phyloP scores from a whole-genome alignment of 1,139 yeast species.

The Blastobotrys aristatus region DNA sequence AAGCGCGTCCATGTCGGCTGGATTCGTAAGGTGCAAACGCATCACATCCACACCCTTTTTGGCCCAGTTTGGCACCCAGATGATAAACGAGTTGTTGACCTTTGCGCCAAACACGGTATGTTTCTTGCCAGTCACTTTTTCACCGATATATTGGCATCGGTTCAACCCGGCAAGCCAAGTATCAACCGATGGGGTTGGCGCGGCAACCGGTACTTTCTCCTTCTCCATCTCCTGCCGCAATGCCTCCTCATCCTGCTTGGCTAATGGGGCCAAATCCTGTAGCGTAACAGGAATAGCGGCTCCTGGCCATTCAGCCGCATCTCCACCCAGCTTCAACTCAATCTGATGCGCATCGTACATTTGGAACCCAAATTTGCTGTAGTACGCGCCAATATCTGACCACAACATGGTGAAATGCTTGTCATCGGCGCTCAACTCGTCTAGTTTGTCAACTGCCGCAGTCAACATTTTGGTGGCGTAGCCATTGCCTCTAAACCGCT shows the following conservation, averaged over 20 bases:
- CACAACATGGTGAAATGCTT: conserved; percentile 47
- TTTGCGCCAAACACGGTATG: conserved; percentile 34
- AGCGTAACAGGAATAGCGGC: conserved; percentile 30
- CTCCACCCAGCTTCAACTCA: conserved; percentile 5
- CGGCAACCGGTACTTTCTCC: conserved; percentile 8
- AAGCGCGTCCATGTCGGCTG: conserved; percentile 18
- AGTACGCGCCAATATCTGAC: conserved; percentile 70
- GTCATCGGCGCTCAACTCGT: conserved; percentile 30
- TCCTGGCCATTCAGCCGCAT: conserved; percentile 17
- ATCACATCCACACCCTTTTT: conserved; percentile 35
- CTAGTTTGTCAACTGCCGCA: conserved; percentile 37
- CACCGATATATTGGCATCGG: conserved; percentile 35
- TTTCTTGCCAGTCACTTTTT: conserved; percentile 14
- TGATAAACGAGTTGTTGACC: conserved; percentile 34
- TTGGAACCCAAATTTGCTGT: conserved; percentile 52
- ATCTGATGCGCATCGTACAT: conserved; percentile 15
- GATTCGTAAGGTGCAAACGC: conserved; percentile 20
- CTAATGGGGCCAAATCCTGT: conserved; percentile 35
- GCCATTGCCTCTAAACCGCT: conserved; percentile 56
- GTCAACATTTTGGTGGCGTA: conserved; percentile 55
- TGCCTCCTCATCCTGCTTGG: conserved; percentile 31
- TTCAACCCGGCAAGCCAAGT: conserved; percentile 29
- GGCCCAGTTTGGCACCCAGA: conserved; percentile 47
- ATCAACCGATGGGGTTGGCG: conserved; percentile 2
- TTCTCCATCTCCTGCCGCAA: conserved; percentile 19